phyloP scores from a whole-genome alignment of 2,329 filamentous ascomycete genomes.

The Penicillium sp. region DNA sequence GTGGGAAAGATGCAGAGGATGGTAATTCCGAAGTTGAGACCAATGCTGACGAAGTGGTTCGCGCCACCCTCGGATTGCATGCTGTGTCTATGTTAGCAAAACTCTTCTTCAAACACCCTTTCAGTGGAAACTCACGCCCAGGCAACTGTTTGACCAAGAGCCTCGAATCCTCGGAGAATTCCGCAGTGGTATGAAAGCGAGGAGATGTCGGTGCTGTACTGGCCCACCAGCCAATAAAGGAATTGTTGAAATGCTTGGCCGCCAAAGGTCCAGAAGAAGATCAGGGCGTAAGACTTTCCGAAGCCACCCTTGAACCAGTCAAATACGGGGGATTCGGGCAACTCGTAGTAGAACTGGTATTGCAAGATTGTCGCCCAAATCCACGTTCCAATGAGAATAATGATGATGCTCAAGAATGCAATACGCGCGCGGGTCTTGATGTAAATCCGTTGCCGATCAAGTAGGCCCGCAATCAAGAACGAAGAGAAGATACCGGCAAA shows the following conservation, averaged over 20 bases:
- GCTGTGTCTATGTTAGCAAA: slow-evolving; percentile 1
- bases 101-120: neutral
- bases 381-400: slow-evolving; percentile 21
- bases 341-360: slow-evolving; percentile 22
- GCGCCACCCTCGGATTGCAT: slow-evolving; percentile 23
- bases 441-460: slow-evolving; percentile 22
- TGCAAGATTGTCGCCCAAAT: slow-evolving; percentile 24
- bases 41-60: slow-evolving; percentile 25
- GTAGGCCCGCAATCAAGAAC: slow-evolving; percentile 19
- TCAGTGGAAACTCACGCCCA: slow-evolving; percentile 14
- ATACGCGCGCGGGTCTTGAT: slow-evolving; percentile 24
- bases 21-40: slow-evolving; percentile 24
- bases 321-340: slow-evolving; percentile 17
- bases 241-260: slow-evolving; percentile 25
- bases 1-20: slow-evolving; percentile 20
- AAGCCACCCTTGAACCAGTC: slow-evolving; percentile 24
- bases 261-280: slow-evolving; percentile 25
- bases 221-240: slow-evolving; percentile 26
- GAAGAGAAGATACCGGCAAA: slow-evolving; percentile 23
- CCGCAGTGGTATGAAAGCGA: slow-evolving; percentile 24
- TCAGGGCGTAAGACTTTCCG: slow-evolving; percentile 20
- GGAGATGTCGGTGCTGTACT: slow-evolving; percentile 24
- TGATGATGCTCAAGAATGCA: slow-evolving; percentile 17
- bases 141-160: slow-evolving; percentile 24
- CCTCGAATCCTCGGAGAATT: slow-evolving; percentile 24